Evolutionary conservation across 495 filamentous ascomycete genomes (phyloP).

Genomic region (Penicillium alfredii): DNA sequence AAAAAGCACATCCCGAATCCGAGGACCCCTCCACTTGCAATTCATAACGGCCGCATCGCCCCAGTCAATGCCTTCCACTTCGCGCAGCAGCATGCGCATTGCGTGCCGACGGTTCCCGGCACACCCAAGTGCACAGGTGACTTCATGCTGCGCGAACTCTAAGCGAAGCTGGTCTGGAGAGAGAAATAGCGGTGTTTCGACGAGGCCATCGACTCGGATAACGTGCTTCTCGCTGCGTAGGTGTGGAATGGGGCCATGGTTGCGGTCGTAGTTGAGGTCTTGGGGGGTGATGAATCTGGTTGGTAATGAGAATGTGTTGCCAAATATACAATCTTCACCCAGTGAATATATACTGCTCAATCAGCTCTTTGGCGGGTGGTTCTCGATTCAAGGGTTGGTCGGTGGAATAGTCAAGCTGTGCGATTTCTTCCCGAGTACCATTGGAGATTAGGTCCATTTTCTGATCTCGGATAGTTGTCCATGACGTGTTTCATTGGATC

Average conservation of each 20-base stretch:
- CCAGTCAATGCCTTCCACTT: constrained; percentile 60
- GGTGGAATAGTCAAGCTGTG: constrained; percentile 28
- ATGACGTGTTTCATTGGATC: no score
- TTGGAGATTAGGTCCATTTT: constrained; percentile 2
- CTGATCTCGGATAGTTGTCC: no score
- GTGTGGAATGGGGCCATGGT: constrained; percentile 49
- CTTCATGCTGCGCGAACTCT: constrained; percentile 46
- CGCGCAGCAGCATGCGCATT: constrained; percentile 56
- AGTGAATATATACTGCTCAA: constrained; percentile 32
- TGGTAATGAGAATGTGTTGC: not conserved
- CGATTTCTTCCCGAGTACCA: constrained; percentile 1
- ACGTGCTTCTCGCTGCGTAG: constrained; percentile 34
- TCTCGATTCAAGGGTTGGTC: constrained; percentile 43
- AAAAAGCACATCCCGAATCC: constrained; percentile 48
- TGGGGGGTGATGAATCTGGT: constrained; percentile 38
- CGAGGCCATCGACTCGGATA: constrained; percentile 39
- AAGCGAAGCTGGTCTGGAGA: constrained; percentile 33
- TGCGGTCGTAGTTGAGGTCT: constrained; percentile 42
- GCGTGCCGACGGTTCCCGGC: constrained; percentile 60
- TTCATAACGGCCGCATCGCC: constrained; percentile 60
- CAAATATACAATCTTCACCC: no score
- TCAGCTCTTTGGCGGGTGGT: constrained; percentile 31
- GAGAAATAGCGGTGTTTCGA: constrained; percentile 25
- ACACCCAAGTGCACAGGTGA: constrained; percentile 54
- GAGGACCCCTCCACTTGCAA: constrained; percentile 51